Evolutionary conservation across 768 basidiomycete genomes (phyloP).

Genomic region (Zangia roseola): DNA sequence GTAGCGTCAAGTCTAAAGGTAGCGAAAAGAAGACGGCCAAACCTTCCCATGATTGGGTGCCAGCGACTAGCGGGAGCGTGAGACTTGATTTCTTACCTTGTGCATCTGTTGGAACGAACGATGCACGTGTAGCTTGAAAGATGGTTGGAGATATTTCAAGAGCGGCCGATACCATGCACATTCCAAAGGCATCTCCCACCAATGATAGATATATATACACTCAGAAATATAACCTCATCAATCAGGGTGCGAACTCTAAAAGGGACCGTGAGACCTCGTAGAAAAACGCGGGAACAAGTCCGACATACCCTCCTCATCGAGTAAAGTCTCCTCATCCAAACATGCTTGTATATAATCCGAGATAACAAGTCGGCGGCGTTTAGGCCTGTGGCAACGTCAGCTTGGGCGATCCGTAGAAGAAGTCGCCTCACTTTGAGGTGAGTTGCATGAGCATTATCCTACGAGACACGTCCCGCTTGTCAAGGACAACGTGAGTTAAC

Average conservation of each 20-base stretch:
- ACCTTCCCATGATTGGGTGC: too few relatives aligned
- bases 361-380: conserved; percentile 74
- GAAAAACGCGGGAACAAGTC: not conserved
- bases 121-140: too few relatives aligned
- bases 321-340: conserved; percentile 77
- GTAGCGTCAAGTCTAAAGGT: not conserved
- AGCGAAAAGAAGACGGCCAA: not conserved
- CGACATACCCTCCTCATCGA: conserved; percentile 73
- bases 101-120: too few relatives aligned
- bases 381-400: conserved; percentile 53
- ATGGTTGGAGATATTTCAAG: too few relatives aligned
- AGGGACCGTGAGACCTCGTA: conserved; percentile 1
- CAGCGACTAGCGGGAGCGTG: not conserved
- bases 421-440: conserved; percentile 61
- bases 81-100: not conserved
- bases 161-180: too few relatives aligned
- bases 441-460: conserved; percentile 67
- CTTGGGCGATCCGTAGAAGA: not conserved
- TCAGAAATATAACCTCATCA: not conserved
- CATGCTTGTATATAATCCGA: conserved; percentile 77
- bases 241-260: conserved; percentile 28
- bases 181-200: not conserved
- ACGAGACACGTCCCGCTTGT: conserved; percentile 78
- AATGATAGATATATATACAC: not conserved
- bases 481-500: conserved; percentile 83